Conservation (phyloP, 176 grass and related monocot species). For the Triticum aestivum region IWGSC_CS_RefSeq_v2.1 NC_057799.1:29885420-29885919, state of each 20-base stretch:
- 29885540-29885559: slow-evolving; percentile 49
- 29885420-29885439: slow-evolving; percentile 32
- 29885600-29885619: background rate
- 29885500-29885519: slow-evolving; percentile 78
- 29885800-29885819: slow-evolving; percentile 44
- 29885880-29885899: background rate
- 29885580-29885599: background rate
- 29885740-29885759: slow-evolving; percentile 57
- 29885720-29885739: slow-evolving; percentile 52
- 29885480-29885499: slow-evolving; percentile 91
- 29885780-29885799: slow-evolving; percentile 41
- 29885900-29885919: slow-evolving; percentile 7
- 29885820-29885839: slow-evolving; percentile 48
- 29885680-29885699: slow-evolving; percentile 45
- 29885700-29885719: background rate
- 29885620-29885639: slow-evolving; percentile 46
- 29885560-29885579: background rate
- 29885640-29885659: slow-evolving; percentile 66
- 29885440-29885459: slow-evolving; percentile 74
- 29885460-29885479: slow-evolving; percentile 85
- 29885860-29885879: background rate
- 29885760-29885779: slow-evolving; percentile 27
- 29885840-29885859: slow-evolving; percentile 63
- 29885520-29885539: slow-evolving; percentile 72
- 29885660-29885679: slow-evolving; percentile 67